A percentile compares a stretch with the other conserved stretches of the same genome.
Conservation (phyloP, 2,329 filamentous ascomycete species). For the Phyllosticta citrichinensis region DNA sequence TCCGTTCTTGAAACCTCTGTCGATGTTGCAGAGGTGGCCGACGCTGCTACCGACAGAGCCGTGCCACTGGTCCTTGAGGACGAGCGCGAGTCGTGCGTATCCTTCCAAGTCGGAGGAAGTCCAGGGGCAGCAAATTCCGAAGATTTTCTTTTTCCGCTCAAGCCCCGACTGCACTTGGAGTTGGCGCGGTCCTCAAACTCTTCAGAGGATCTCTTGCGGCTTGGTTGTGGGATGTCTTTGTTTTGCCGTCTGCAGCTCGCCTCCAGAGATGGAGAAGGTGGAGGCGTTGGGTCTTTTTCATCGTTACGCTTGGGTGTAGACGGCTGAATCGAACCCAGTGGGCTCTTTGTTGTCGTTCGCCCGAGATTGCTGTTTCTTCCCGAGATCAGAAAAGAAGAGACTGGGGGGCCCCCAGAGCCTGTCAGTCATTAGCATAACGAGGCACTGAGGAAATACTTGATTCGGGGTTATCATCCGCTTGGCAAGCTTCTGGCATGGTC, state of each 20-base stretch:
- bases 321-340: not conserved
- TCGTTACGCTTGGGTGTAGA: not conserved
- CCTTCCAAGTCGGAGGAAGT: not conserved
- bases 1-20: not conserved
- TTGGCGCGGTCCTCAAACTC: not conserved
- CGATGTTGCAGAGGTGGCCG: not conserved
- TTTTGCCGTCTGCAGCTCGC: not conserved
- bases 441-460: not conserved
- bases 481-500: not conserved
- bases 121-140: not conserved
- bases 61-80: not conserved
- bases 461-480: not conserved
- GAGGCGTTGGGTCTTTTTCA: not conserved
- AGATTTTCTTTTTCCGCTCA: not conserved
- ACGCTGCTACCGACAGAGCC: not conserved
- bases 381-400: not conserved
- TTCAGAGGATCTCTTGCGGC: not conserved
- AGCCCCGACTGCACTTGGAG: not conserved
- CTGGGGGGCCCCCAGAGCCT: not conserved
- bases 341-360: not conserved
- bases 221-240: not conserved
- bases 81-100: not conserved
- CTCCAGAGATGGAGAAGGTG: not conserved
- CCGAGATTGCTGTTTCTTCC: not conserved
- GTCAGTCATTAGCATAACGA: not conserved